Base-by-base conservation (phyloP, 208 protist species). In the Blastocrithidia nonstop region DNA sequence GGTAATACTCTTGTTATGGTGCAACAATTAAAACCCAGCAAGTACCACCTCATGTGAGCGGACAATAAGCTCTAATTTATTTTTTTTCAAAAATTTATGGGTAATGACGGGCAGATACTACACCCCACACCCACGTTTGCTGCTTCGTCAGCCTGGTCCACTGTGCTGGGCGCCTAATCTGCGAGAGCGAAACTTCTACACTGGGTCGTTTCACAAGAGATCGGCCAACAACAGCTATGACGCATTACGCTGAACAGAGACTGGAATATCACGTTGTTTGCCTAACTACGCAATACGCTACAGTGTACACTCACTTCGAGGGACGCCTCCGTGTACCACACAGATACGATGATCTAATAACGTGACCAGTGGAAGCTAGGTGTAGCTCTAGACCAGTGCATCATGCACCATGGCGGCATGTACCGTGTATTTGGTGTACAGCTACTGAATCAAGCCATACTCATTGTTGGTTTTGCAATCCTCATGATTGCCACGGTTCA, bases 181-280 rank as follows among this genome's bases (percentile, higher is more conserved):
- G 1, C 80, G 67, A 1, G 84, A 75, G 70, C 93, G 59, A 37
- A 78, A 68, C 57, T 80, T 74, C 70, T 66, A 96, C 15, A 69
- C 88, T 27, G 98, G 98, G 65, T 99, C 98, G 28, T 95, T 95
- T 98, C 98, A 99, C n/a, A 99, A 66, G 25, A 99, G 64, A 79
- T 98, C 98, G 6, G 98, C 66, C 24, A 99, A 61, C 21, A 97
- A 71, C 42, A 68, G 85, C 57, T 98, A 96, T 15, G 96, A 78
- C 8, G 93, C 91, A 0, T 76, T 96, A 28, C 45, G 51, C 25
- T 98, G 72, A 39, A 96, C 85, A 38, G 61, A 82, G 26, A 98
- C 92, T 2, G 97, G 97, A 9, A 99, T 88, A 54, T 98, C 81
- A 11, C 89, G 96, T 8, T 97, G 93, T 25, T 96, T 75, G 7